Percentiles rank a stretch among this genome's conserved stretches.
phyloP scores from a whole-genome alignment of 2,329 filamentous ascomycete genomes.

The Xenoacremonium recifei region DNA sequence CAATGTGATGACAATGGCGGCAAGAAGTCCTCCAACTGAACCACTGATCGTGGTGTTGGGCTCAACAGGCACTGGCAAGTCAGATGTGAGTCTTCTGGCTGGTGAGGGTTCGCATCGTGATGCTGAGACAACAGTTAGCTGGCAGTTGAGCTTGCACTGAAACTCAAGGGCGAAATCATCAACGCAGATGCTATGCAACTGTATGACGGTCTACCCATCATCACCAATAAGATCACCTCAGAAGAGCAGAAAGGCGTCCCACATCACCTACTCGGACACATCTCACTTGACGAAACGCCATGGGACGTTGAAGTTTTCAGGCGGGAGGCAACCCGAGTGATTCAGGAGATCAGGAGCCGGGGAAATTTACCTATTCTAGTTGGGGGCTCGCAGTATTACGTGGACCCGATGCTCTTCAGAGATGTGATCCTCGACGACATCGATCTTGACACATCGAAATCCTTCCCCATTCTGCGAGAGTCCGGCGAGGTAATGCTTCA shows the following conservation, averaged over 20 bases:
- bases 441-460: slow-evolving; percentile 30
- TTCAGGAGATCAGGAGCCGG: slow-evolving; percentile 74
- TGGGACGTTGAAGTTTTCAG: slow-evolving; percentile 84
- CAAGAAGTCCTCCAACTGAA: slow-evolving; percentile 38
- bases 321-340: slow-evolving; percentile 63
- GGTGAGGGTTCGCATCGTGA: neutral
- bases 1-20: slow-evolving; percentile 40
- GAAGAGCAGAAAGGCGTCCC: slow-evolving; percentile 76
- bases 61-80: slow-evolving; percentile 91
- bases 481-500: slow-evolving; percentile 70
- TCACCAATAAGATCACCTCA: slow-evolving; percentile 86
- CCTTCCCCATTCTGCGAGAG: slow-evolving; percentile 70
- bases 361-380: slow-evolving; percentile 87
- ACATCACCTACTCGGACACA: slow-evolving; percentile 83
- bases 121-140: slow-evolving; percentile 53
- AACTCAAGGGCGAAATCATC: slow-evolving; percentile 89
- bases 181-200: slow-evolving; percentile 99
- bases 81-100: slow-evolving; percentile 59
- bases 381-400: slow-evolving; percentile 94
- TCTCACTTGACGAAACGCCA: slow-evolving; percentile 71
- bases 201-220: slow-evolving; percentile 86
- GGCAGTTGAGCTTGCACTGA: slow-evolving; percentile 80
- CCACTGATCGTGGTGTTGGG: slow-evolving; percentile 82
- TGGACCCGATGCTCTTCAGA: slow-evolving; percentile 78
- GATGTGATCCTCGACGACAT: slow-evolving; percentile 56